A percentile compares a stretch with the other conserved stretches of the same genome.
phyloP scores from a whole-genome alignment of 306 rosid genomes.

The Begonia peltatifolia region DNA sequence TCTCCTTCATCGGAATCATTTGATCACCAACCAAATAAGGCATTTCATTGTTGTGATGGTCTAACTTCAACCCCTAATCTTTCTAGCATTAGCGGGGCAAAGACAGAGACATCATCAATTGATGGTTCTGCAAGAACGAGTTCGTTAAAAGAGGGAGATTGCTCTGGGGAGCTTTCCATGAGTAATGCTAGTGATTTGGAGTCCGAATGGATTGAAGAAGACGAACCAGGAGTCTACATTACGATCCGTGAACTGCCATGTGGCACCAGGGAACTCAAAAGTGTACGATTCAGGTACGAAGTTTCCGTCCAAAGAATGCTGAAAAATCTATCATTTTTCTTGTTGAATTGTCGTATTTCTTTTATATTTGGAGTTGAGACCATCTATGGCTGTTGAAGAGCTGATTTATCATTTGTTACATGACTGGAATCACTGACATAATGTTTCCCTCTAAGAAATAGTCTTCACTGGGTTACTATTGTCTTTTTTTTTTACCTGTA shows the following conservation, averaged over 20 bases:
- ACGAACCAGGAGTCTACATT: constrained; percentile 95
- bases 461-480: too few relatives aligned
- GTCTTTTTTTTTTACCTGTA: too few relatives aligned
- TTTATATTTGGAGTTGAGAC: background rate
- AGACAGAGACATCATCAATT: constrained; percentile 58
- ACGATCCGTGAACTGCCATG: constrained; percentile 74
- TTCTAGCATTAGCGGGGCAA: constrained; percentile 41
- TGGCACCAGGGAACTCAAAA: constrained; percentile 78
- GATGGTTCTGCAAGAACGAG: constrained; percentile 83
- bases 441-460: too few relatives aligned
- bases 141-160: constrained; percentile 65
- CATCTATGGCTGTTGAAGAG: background rate
- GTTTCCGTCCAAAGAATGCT: too few relatives aligned
- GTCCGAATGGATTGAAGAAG: constrained; percentile 95
- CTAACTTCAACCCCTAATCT: constrained; percentile 58
- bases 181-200: constrained; percentile 97
- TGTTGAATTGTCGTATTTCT: background rate
- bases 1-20: constrained; percentile 79
- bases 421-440: too few relatives aligned
- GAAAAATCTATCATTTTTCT: too few relatives aligned
- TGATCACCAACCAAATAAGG: constrained; percentile 43
- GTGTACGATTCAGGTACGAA: constrained; percentile 79
- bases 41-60: constrained; percentile 43
- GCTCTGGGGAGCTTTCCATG: constrained; percentile 69
- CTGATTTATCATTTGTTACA: too few relatives aligned